These are phyloP conservation scores for Candida dajiaensis DNA, from an alignment of 805 yeast species.

Conservation along the genomic window DNA sequence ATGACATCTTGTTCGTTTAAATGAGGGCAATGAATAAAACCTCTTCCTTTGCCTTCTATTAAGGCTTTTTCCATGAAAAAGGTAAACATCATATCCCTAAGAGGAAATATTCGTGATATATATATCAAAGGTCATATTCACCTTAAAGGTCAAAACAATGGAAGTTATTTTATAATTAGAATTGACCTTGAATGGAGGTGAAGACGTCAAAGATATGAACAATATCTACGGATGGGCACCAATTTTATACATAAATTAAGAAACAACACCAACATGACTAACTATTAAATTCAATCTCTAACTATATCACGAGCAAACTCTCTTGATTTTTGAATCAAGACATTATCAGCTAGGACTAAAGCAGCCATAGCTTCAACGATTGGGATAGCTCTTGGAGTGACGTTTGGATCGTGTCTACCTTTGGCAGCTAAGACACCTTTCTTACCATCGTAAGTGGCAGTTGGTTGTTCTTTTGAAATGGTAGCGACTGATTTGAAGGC, in stretches of 20 bases:
- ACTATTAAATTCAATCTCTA: not conserved
- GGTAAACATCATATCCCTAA: not conserved
- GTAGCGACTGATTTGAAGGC: constrained; percentile 99
- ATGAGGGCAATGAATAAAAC: no score
- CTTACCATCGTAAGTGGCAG: constrained; percentile 84
- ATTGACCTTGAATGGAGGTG: no score
- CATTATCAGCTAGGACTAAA: constrained; percentile 82
- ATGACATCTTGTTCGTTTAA: constrained; percentile 11
- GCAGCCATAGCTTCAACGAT: constrained; percentile 98
- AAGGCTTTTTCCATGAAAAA: not conserved
- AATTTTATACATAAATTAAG: no score
- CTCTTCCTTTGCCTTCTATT: not conserved
- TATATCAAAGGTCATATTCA: no score
- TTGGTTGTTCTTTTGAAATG: constrained; percentile 85
- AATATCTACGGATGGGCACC: no score
- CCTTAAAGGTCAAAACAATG: no score
- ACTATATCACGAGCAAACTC: constrained; percentile 42
- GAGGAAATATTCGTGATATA: not conserved
- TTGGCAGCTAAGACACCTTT: constrained; percentile 88
- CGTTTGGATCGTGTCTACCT: constrained; percentile 98
- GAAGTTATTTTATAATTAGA: no score
- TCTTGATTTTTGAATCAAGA: constrained; percentile 82
- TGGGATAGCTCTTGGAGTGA: constrained; percentile 97
- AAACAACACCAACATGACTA: not conserved
- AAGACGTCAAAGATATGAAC: no score